Percentiles rank a stretch among this genome's conserved stretches.
Evolutionary conservation across 2,329 filamentous ascomycete species (phyloP).

Genomic region (Capronia coronata): DNA sequence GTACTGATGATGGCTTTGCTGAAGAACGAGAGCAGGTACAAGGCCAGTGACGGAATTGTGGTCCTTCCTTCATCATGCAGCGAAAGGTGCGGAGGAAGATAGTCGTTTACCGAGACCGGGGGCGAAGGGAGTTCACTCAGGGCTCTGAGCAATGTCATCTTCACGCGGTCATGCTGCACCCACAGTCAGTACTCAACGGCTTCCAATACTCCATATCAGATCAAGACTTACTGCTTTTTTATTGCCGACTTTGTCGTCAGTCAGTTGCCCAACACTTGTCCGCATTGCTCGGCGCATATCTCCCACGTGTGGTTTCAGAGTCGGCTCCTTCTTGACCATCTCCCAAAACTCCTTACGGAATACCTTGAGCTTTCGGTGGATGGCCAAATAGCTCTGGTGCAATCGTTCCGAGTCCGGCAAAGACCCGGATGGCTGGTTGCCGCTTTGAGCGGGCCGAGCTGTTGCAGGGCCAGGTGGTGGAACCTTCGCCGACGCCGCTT

Average conservation of each 20-base stretch:
- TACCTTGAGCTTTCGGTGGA: slow-evolving; percentile 63
- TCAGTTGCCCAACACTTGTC: slow-evolving; percentile 67
- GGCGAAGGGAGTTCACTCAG: slow-evolving; percentile 47
- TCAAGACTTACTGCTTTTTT: slow-evolving; percentile 46
- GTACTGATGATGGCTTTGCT: slow-evolving; percentile 67
- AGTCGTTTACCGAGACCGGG: slow-evolving; percentile 51
- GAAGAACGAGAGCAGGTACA: slow-evolving; percentile 72
- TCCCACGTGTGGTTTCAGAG: slow-evolving; percentile 60
- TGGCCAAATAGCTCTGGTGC: slow-evolving; percentile 46
- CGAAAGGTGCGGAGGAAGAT: slow-evolving; percentile 40
- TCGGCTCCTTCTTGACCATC: slow-evolving; percentile 50
- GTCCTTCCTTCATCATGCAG: slow-evolving; percentile 17
- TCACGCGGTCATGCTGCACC: slow-evolving; percentile 45
- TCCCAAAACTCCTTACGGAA: slow-evolving; percentile 49
- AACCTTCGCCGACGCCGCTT: slow-evolving; percentile 10
- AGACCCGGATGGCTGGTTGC: background rate
- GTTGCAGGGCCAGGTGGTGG: background rate
- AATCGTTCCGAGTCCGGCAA: slow-evolving; percentile 36
- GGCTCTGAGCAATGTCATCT: slow-evolving; percentile 49
- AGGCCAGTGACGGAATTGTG: slow-evolving; percentile 52
- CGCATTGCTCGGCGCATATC: slow-evolving; percentile 66
- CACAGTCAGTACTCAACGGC: slow-evolving; percentile 6
- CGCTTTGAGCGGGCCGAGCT: background rate
- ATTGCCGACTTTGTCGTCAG: slow-evolving; percentile 59
- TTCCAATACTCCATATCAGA: slow-evolving; percentile 11